These are phyloP conservation scores for Incumbomyces delicatus DNA, from an alignment of 2,329 filamentous ascomycete species.

Conservation along the genomic window DNA sequence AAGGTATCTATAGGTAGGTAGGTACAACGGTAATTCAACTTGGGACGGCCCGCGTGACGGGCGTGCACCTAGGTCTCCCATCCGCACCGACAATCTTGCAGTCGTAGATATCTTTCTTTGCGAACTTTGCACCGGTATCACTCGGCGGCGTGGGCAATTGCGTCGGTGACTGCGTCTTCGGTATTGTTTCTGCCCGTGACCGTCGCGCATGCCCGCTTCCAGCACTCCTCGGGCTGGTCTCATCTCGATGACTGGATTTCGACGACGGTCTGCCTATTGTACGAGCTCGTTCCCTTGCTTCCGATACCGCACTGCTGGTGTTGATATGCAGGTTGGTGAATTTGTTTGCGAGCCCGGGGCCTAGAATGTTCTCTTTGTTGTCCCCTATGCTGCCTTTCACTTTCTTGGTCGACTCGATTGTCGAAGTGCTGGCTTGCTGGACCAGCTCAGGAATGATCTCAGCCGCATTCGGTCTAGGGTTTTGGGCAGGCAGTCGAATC, in stretches of 20 bases:
- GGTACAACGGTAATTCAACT: not conserved
- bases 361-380: slow-evolving; percentile 1
- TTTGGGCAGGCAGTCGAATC: not conserved
- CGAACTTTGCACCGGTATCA: not conserved
- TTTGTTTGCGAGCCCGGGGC: not conserved
- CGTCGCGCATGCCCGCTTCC: not conserved
- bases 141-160: slow-evolving; percentile 1
- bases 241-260: not conserved
- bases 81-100: too few relatives aligned
- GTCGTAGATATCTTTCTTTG: slow-evolving; percentile 3
- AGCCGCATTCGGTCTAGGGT: not conserved
- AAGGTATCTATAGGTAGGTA: too few relatives aligned
- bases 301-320: not conserved
- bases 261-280: slow-evolving; percentile 1
- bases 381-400: not conserved
- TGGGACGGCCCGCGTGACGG: not conserved
- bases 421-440: not conserved
- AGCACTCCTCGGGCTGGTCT: not conserved
- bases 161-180: not conserved
- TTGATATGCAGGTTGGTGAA: not conserved
- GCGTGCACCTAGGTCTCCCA: not conserved
- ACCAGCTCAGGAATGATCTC: not conserved
- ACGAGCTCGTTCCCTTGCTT: not conserved
- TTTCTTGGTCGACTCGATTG: not conserved
- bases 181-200: not conserved